phyloP scores from a whole-genome alignment of 2,329 filamentous ascomycete species.

The Amauroascus verrucosus region DNA sequence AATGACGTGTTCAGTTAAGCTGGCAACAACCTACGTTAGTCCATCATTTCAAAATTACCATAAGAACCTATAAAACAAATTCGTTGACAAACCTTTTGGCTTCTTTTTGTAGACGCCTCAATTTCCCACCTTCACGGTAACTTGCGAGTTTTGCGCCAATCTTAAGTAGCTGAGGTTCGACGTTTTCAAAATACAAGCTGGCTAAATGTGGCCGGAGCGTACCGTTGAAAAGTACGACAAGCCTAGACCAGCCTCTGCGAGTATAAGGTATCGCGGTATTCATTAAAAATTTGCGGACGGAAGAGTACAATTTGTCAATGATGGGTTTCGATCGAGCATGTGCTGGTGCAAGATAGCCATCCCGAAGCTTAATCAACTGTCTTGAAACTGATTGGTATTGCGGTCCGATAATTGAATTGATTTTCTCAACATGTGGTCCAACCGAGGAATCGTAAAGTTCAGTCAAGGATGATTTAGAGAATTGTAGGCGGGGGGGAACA shows the following conservation, averaged over 20 bases:
- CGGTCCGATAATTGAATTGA: constrained; percentile 50
- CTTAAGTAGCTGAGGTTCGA: constrained; percentile 86
- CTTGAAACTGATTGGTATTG: constrained; percentile 60
- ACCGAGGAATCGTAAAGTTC: constrained; percentile 58
- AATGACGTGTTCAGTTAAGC: neutral
- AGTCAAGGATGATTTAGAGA: constrained; percentile 41
- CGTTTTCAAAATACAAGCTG: constrained; percentile 75
- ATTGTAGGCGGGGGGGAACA: constrained; percentile 62
- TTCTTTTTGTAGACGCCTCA: constrained; percentile 50
- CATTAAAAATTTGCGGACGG: constrained; percentile 56
- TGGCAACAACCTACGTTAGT: neutral
- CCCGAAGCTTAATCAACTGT: constrained; percentile 57
- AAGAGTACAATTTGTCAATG: constrained; percentile 55
- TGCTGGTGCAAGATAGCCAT: constrained; percentile 62
- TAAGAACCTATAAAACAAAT: no score
- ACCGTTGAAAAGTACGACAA: constrained; percentile 59
- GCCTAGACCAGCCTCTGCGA: constrained; percentile 59
- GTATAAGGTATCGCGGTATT: constrained; percentile 63
- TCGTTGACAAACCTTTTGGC: constrained; percentile 38
- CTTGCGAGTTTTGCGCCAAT: constrained; percentile 79
- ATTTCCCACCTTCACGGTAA: constrained; percentile 49
- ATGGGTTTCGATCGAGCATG: constrained; percentile 69
- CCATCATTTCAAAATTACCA: no score
- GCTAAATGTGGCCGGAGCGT: constrained; percentile 73
- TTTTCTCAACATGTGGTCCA: constrained; percentile 61